These are phyloP conservation scores for Yamadazyma kanchanaburiensis DNA, from an alignment of 1,139 yeast species.

Conservation along the genomic window DNA sequence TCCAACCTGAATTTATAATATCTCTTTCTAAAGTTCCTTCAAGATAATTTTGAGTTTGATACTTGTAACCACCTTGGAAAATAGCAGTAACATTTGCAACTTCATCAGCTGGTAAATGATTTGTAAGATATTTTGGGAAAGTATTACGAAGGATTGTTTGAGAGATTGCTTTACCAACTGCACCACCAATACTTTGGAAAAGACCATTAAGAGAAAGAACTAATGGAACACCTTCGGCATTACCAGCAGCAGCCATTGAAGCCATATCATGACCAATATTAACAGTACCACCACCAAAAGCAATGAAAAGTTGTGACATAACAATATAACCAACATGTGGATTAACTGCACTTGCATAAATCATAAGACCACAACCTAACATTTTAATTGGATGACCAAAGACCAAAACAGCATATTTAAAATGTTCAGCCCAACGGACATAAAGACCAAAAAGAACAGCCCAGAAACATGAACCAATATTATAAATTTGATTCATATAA, in stretches of 20 bases:
- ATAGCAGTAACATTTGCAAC: background rate
- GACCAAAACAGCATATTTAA: constrained; percentile 4
- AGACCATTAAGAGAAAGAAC: constrained; percentile 6
- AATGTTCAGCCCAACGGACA: constrained; percentile 4
- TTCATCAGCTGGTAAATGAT: constrained; percentile 2
- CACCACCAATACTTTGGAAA: constrained; percentile 4
- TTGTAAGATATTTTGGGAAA: constrained; percentile 2
- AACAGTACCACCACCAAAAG: constrained; percentile 6
- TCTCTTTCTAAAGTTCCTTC: constrained; percentile 4
- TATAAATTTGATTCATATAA: constrained; percentile 5
- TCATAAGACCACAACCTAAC: constrained; percentile 6
- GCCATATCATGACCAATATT: constrained; percentile 6
- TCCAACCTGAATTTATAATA: constrained; percentile 4
- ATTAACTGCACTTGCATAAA: constrained; percentile 4
- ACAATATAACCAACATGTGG: constrained; percentile 4
- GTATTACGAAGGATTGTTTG: constrained; percentile 2
- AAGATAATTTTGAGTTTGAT: constrained; percentile 1
- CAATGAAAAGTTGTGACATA: constrained; percentile 6
- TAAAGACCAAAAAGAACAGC: constrained; percentile 5
- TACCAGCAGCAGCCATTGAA: constrained; percentile 5
- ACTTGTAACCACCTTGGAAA: constrained; percentile 1
- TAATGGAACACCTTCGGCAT: constrained; percentile 4
- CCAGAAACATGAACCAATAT: constrained; percentile 8
- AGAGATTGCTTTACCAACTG: constrained; percentile 4
- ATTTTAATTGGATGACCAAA: constrained; percentile 5